Base-by-base conservation (phyloP, 345 rosid species). In the Citrus cavaleriei region DNA sequence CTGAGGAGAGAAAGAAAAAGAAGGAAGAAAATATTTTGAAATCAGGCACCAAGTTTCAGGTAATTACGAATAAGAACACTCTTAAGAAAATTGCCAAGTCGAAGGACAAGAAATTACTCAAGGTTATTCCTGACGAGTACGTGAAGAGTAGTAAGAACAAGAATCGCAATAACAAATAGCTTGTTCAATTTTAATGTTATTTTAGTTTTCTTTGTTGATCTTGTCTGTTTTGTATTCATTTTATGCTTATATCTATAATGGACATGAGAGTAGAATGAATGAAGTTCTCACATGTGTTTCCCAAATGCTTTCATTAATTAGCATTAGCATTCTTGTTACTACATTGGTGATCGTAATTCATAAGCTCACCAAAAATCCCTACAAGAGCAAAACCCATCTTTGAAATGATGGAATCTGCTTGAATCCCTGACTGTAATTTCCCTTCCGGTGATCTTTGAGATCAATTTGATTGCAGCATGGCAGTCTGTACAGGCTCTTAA, bases 381-480 rank as follows among this genome's bases (percentile, higher is more conserved):
- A 80, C 99, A 93, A 30, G 96, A 93, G 82, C 96, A 93, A 59
- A 77, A 34, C 18, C 96, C 96, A 81, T 89, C 89, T 78, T 68
- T 90, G 83, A 95, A 93, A 83, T 89, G 97, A 83, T 93, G 97
- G 83, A 92, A 95, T 83, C 98, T 91, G 83, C 90, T 93, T 34
- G 95, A 87, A 88, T 96, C 98, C 80, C 98, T 89, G 12, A 94
- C 89, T 24, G 93, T 90, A 30, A 94, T 94, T 81, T 91, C 94
- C 78, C 98, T 89, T 77, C 84, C 80, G 25, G 88, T 93, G 61
- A 92, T 86, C 87, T 90, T 95, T 3, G 97, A 91, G 35, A 92
- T 92, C 65, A 91, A 83, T 84, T 95, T 93, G 82, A 95, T 95
- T 13, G 97, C 94, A 69, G 89, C 89, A 81, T 95, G 99, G 80